phyloP scores from a whole-genome alignment of 805 yeast genomes.

The Spathaspora sp. region DNA sequence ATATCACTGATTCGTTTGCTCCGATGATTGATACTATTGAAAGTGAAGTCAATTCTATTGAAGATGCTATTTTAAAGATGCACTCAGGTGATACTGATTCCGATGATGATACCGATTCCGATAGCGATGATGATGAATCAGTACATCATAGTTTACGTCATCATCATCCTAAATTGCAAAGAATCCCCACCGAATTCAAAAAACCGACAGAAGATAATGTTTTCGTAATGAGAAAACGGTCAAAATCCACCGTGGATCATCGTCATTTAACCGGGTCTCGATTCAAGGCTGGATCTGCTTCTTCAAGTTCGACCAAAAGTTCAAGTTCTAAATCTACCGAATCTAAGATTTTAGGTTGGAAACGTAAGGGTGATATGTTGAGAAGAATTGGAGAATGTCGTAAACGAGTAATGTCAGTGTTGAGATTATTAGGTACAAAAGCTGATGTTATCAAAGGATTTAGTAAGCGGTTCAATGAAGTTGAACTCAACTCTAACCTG shows the following conservation, averaged over 20 bases:
- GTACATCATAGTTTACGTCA: slow-evolving; percentile 19
- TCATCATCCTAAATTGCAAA: slow-evolving; percentile 7
- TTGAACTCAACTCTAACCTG: slow-evolving; percentile 71
- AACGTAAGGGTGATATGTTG: slow-evolving; percentile 90
- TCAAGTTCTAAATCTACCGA: slow-evolving; percentile 37
- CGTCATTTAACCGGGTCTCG: slow-evolving; percentile 8
- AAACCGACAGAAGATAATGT: slow-evolving; percentile 15
- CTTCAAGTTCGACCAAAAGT: slow-evolving; percentile 3
- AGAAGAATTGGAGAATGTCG: slow-evolving; percentile 94
- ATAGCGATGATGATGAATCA: slow-evolving; percentile 15
- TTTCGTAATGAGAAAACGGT: slow-evolving; percentile 31
- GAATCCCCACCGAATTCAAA: not conserved
- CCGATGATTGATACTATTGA: slow-evolving; percentile 95
- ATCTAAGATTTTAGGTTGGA: slow-evolving; percentile 63
- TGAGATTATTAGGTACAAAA: slow-evolving; percentile 81
- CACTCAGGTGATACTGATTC: slow-evolving; percentile 61
- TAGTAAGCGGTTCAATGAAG: slow-evolving; percentile 71
- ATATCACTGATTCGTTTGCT: slow-evolving; percentile 95
- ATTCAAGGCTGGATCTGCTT: slow-evolving; percentile 2
- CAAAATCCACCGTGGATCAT: slow-evolving; percentile 36
- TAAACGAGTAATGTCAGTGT: slow-evolving; percentile 86
- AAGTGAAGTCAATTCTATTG: slow-evolving; percentile 91
- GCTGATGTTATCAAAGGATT: slow-evolving; percentile 98
- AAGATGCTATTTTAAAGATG: slow-evolving; percentile 84
- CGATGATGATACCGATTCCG: slow-evolving; percentile 39